A percentile compares a stretch with the other conserved stretches of the same genome.
Conservation (phyloP, 768 basidiomycete genomes). For the Macrocybe gigantea region DNA sequence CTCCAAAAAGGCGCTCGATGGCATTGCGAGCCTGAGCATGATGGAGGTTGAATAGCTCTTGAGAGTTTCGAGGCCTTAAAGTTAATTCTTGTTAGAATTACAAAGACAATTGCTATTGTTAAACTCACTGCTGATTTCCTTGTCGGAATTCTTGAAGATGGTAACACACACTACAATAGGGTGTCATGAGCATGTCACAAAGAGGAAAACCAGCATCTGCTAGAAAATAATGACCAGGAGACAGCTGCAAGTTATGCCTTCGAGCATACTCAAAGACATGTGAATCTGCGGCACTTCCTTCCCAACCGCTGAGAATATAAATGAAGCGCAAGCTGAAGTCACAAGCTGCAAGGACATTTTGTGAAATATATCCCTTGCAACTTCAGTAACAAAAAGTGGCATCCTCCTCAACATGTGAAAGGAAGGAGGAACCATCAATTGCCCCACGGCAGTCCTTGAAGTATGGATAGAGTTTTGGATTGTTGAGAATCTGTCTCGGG, state of each 20-base stretch:
- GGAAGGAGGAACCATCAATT: constrained; percentile 15
- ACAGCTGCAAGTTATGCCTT: constrained; percentile 8
- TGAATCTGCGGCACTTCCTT: constrained; percentile 23
- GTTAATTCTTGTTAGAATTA: background rate
- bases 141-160: constrained; percentile 22
- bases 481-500: constrained; percentile 7
- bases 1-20: constrained; percentile 16
- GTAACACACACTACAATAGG: constrained; percentile 21
- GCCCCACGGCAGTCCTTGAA: constrained; percentile 7
- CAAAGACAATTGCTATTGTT: background rate
- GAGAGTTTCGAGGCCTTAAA: constrained; percentile 11
- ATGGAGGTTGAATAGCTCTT: constrained; percentile 18
- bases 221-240: constrained; percentile 16
- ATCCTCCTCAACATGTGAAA: constrained; percentile 8
- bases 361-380: constrained; percentile 7
- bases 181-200: constrained; percentile 17
- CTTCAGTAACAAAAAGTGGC: constrained; percentile 15
- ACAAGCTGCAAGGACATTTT: constrained; percentile 18
- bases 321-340: constrained; percentile 16
- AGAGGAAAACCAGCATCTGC: constrained; percentile 22
- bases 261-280: constrained; percentile 16
- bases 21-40: constrained; percentile 16
- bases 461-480: constrained; percentile 15
- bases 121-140: constrained; percentile 5
- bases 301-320: constrained; percentile 27